A percentile compares a stretch with the other conserved stretches of the same genome.
Conservation (phyloP, 768 basidiomycete species). For the Pholiota molesta region DNA sequence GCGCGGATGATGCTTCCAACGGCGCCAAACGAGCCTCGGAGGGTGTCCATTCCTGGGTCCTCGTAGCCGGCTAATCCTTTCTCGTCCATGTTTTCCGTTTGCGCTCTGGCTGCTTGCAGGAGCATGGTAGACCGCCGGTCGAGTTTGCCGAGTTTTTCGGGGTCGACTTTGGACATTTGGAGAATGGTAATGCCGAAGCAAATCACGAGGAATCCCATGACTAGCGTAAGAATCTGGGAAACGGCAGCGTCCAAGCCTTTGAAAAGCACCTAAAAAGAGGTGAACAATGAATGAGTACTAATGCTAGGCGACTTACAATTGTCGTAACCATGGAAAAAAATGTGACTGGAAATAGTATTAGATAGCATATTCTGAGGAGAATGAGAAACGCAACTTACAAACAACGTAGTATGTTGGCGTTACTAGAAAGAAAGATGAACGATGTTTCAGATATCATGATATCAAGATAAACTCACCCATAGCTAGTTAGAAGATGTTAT, state of each 20-base stretch:
- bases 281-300: not conserved
- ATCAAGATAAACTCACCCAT: slow-evolving; percentile 53
- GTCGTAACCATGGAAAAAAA: slow-evolving; percentile 86
- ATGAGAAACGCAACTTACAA: slow-evolving; percentile 46
- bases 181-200: slow-evolving; percentile 93
- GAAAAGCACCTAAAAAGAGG: slow-evolving; percentile 68
- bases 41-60: slow-evolving; percentile 91
- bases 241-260: slow-evolving; percentile 83
- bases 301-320: slow-evolving; percentile 50
- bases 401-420: slow-evolving; percentile 89
- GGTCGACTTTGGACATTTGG: slow-evolving; percentile 96
- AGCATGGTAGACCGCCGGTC: slow-evolving; percentile 91
- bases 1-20: slow-evolving; percentile 89
- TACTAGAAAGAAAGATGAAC: slow-evolving; percentile 46
- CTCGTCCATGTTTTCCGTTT: slow-evolving; percentile 72
- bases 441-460: slow-evolving; percentile 1
- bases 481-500: slow-evolving; percentile 38
- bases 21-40: slow-evolving; percentile 90
- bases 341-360: slow-evolving; percentile 54
- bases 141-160: slow-evolving; percentile 72
- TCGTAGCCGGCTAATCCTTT: slow-evolving; percentile 68
- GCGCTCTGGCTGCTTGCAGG: slow-evolving; percentile 78
- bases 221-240: slow-evolving; percentile 83
- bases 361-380: slow-evolving; percentile 6
- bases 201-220: slow-evolving; percentile 91